Conservation (phyloP, 805 yeast genomes). For the Saturnispora saitoi region DNA sequence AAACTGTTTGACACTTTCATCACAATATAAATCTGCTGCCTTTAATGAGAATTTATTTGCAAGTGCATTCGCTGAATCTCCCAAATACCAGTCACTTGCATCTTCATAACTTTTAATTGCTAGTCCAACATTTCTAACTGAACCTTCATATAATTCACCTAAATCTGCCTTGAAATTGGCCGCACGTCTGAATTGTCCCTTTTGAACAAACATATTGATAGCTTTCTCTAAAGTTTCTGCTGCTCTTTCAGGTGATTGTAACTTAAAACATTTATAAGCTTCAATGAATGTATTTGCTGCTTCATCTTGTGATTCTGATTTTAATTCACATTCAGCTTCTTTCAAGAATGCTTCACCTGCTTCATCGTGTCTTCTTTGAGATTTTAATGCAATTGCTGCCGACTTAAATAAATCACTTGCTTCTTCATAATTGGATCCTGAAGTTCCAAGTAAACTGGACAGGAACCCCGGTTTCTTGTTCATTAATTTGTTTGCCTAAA, state of each 20-base stretch:
- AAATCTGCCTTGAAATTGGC: slow-evolving; percentile 90
- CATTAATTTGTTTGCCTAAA: slow-evolving; percentile 60
- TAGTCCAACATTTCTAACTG: slow-evolving; percentile 52
- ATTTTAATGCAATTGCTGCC: slow-evolving; percentile 85
- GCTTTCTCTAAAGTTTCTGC: slow-evolving; percentile 72
- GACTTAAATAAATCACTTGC: slow-evolving; percentile 85
- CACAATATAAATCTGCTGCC: slow-evolving; percentile 82
- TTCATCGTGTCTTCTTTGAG: slow-evolving; percentile 58
- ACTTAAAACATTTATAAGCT: slow-evolving; percentile 79
- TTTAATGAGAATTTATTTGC: slow-evolving; percentile 82
- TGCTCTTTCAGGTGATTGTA: slow-evolving; percentile 65
- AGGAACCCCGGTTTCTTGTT: slow-evolving; percentile 60
- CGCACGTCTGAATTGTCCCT: slow-evolving; percentile 94
- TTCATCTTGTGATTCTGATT: slow-evolving; percentile 76
- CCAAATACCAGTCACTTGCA: slow-evolving; percentile 93
- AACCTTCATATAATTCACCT: slow-evolving; percentile 77
- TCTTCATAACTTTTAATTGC: slow-evolving; percentile 78
- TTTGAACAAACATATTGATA: slow-evolving; percentile 70
- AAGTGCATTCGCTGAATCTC: slow-evolving; percentile 88
- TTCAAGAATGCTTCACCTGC: slow-evolving; percentile 82
- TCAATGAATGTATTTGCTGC: slow-evolving; percentile 86
- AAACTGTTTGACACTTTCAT: slow-evolving; percentile 54
- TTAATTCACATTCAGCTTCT: slow-evolving; percentile 74
- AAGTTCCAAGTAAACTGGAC: slow-evolving; percentile 59
- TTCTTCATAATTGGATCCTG: slow-evolving; percentile 66